Conservation (phyloP, 768 basidiomycete genomes). For the Neoboletus brunneissimus region DNA sequence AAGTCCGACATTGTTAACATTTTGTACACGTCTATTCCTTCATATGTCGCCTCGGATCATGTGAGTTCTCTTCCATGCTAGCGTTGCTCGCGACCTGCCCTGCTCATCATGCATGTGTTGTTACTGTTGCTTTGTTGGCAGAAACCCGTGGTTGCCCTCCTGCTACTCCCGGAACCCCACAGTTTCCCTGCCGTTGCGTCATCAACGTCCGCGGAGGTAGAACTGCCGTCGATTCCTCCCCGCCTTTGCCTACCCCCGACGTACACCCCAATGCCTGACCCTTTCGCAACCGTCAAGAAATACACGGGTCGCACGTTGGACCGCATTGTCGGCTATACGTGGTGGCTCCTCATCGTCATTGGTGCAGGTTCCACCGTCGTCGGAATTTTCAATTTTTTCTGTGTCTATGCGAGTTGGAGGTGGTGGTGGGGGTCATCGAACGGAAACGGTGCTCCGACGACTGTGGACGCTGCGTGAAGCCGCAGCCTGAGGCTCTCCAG, state of each 20-base stretch:
- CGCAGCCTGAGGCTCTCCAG: too few species aligned
- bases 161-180: slow-evolving; percentile 53
- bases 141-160: slow-evolving; percentile 85
- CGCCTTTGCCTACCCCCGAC: slow-evolving; percentile 47
- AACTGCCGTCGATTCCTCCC: slow-evolving; percentile 31
- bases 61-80: slow-evolving; percentile 39
- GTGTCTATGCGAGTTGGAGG: slow-evolving; percentile 64
- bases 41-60: slow-evolving; percentile 89
- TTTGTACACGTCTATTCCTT: slow-evolving; percentile 76
- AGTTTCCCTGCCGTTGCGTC: slow-evolving; percentile 19
- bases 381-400: slow-evolving; percentile 67
- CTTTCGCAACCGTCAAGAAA: slow-evolving; percentile 52
- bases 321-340: slow-evolving; percentile 70
- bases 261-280: slow-evolving; percentile 55
- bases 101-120: not conserved
- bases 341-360: slow-evolving; percentile 72
- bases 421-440: slow-evolving; percentile 27
- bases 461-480: slow-evolving; percentile 17
- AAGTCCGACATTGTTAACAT: slow-evolving; percentile 58
- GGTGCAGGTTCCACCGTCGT: slow-evolving; percentile 75
- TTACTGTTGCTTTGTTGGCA: slow-evolving; percentile 23
- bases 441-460: slow-evolving; percentile 3
- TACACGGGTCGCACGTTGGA: slow-evolving; percentile 67
- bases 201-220: slow-evolving; percentile 24
- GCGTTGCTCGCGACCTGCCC: not conserved